phyloP scores from a whole-genome alignment of 108 stramenopile genomes.

The Pseudonitzschia multistriata region DNA sequence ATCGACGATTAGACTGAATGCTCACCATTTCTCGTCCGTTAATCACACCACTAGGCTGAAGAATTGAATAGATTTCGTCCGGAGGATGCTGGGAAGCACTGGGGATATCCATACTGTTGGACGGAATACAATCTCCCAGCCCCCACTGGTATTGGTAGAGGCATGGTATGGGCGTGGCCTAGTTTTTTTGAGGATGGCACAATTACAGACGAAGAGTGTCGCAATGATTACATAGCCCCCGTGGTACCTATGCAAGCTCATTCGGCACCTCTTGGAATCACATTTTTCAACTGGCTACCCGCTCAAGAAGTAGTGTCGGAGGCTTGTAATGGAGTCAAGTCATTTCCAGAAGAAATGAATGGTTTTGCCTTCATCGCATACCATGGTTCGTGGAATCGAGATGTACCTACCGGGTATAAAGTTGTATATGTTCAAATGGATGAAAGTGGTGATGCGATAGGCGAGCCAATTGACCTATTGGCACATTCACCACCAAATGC shows the following conservation, averaged over 20 bases:
- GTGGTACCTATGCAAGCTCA: conserved; percentile 69
- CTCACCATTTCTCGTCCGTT: neutral
- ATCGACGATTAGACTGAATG: too few relatives aligned
- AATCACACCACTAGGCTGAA: conserved; percentile 30
- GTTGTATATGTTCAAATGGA: conserved; percentile 68
- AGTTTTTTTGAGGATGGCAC: conserved; percentile 22
- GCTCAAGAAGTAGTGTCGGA: conserved; percentile 19
- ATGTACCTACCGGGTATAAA: conserved; percentile 74
- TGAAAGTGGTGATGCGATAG: conserved; percentile 38
- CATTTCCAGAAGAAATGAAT: conserved; percentile 58
- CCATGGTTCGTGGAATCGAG: conserved; percentile 81
- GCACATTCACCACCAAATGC: conserved; percentile 48
- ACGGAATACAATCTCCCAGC: conserved; percentile 57
- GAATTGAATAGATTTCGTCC: conserved; percentile 69
- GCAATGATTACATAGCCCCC: conserved; percentile 40
- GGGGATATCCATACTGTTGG: conserved; percentile 79
- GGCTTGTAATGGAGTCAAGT: conserved; percentile 17
- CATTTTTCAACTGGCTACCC: conserved; percentile 57
- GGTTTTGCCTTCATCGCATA: conserved; percentile 73
- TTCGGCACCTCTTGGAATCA: conserved; percentile 74
- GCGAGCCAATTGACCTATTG: conserved; percentile 54
- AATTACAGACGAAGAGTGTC: conserved; percentile 66
- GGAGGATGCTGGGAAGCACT: conserved; percentile 53
- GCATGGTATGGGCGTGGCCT: conserved; percentile 77
- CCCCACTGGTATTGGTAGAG: conserved; percentile 39